A percentile compares a stretch with the other conserved stretches of the same genome.
phyloP scores from a whole-genome alignment of 2,329 filamentous ascomycete genomes.

The Arthrocladium fulminans region DNA sequence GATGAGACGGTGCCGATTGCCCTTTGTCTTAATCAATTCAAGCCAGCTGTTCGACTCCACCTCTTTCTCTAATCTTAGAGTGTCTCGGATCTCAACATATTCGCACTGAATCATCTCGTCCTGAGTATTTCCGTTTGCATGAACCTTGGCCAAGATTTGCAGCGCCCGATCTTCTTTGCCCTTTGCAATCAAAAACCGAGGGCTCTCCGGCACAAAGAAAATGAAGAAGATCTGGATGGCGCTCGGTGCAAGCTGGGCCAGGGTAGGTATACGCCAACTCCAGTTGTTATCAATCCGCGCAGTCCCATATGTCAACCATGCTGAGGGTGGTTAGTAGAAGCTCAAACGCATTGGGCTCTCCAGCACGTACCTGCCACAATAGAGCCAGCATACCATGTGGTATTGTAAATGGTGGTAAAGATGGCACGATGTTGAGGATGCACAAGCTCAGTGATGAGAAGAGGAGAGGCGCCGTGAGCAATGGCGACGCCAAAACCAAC shows the following conservation, averaged over 20 bases:
- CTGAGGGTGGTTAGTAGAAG: conserved; percentile 22
- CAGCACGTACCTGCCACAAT: conserved; percentile 31
- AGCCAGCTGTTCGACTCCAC: conserved; percentile 7
- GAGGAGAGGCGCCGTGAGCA: conserved; percentile 29
- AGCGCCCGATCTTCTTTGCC: conserved; percentile 25
- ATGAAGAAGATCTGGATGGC: conserved; percentile 46
- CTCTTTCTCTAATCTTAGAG: conserved; percentile 8
- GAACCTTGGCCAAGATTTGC: conserved; percentile 28
- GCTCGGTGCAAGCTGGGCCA: conserved; percentile 56
- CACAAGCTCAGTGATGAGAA: conserved; percentile 38
- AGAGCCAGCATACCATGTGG: conserved; percentile 45
- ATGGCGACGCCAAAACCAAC: conserved; percentile 54
- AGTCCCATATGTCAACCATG: conserved; percentile 42
- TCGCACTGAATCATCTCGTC: conserved; percentile 32
- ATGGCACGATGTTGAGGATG: conserved; percentile 43
- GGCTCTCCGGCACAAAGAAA: conserved; percentile 60
- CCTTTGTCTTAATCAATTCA: conserved; percentile 27
- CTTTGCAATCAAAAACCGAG: conserved; percentile 47
- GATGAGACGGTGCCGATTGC: conserved; percentile 46
- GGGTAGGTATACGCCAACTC: conserved; percentile 56
- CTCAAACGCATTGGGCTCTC: background rate
- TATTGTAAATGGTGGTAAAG: conserved; percentile 46
- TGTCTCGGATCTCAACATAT: conserved; percentile 25
- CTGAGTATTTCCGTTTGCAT: conserved; percentile 33
- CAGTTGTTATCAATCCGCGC: conserved; percentile 39